Evolutionary conservation across 345 rosid genomes (phyloP), one percentile per base, ranked within the genome.

Genomic region (Crucihimalaya himalaica): DNA sequence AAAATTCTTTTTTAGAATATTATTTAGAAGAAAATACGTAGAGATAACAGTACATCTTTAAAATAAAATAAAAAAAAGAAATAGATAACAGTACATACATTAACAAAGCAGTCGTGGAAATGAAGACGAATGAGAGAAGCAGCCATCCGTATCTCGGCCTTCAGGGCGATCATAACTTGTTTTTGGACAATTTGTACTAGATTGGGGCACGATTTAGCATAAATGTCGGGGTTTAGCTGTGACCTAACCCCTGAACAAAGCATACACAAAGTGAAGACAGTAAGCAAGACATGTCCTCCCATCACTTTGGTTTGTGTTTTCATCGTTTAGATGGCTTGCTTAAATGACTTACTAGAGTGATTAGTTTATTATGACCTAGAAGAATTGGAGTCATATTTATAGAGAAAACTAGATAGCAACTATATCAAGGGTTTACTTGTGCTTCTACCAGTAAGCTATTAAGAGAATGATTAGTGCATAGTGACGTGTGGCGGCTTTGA

Each of bases 81-180:
- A n/a, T n/a, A n/a, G n/a, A n/a, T n/a, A 29, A 9, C 8, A 64
- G 32, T 16, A 73, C 90, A 40, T 65, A 89, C 92, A 74, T 87
- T 86, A 66, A 87, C 90, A 27, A 87, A 89, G 70, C 96, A 89
- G 74, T 89, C 96, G 20, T 89, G 81, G 75, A 78, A 78, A 66
- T 78, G 81, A 72, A 78, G 81, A 52, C 81, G 81, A 39, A 79
- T 73, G 71, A 89, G 79, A 31, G 96, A 89, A 71, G 89, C 93
- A 2, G 87, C 93, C 91, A 90, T 90, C 37, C 89, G 78, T 16
- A 5, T 84, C 63, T 90, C 96, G n/a, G 71, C 61, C 63, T 68
- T 86, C 52, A 87, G 39, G 37, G 93, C 96, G 13, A 50, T 79
- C 9, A 11, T n/a, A 61, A 89, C 87, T 77, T 78, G 72, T 21